Evolutionary conservation across 805 yeast genomes (phyloP).

Genomic region (Sungouiozyma ichnusensis): DNA sequence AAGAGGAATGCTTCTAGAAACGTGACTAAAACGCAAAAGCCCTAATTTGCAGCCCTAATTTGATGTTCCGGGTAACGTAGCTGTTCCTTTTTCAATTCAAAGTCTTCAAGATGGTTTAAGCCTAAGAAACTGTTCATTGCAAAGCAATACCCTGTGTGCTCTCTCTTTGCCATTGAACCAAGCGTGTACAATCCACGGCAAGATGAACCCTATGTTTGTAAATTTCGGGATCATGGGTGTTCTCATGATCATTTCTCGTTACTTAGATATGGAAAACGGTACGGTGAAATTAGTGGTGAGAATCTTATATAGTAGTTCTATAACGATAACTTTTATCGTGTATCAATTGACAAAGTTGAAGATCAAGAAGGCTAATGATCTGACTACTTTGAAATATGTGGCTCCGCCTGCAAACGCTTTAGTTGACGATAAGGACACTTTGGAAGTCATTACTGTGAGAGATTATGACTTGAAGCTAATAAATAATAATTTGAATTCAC

Average conservation of each 20-base stretch:
- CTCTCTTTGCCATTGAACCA: too few species aligned
- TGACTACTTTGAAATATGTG: constrained; percentile 85
- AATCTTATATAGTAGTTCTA: constrained; percentile 56
- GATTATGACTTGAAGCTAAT: constrained; percentile 91
- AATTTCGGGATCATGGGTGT: constrained; percentile 85
- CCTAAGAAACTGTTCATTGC: too few species aligned
- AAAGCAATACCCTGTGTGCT: too few species aligned
- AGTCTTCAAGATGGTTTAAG: too few species aligned
- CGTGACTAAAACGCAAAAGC: background rate
- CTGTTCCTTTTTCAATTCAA: too few species aligned
- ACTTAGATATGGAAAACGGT: constrained; percentile 82
- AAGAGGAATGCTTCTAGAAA: background rate
- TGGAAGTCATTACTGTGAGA: constrained; percentile 84
- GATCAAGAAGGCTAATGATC: constrained; percentile 70
- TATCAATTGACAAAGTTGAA: constrained; percentile 53
- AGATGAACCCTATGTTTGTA: constrained; percentile 80
- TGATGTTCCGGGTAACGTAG: background rate
- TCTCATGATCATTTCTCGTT: constrained; percentile 92
- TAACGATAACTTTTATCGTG: constrained; percentile 49
- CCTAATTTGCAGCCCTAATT: background rate
- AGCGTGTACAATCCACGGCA: too few species aligned
- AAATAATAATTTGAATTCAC: constrained; percentile 66
- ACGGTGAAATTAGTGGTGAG: constrained; percentile 63
- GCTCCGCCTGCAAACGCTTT: constrained; percentile 66
- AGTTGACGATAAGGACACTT: constrained; percentile 59